phyloP scores from a whole-genome alignment of 345 rosid species.

The Geranium rotundifolium region DNA sequence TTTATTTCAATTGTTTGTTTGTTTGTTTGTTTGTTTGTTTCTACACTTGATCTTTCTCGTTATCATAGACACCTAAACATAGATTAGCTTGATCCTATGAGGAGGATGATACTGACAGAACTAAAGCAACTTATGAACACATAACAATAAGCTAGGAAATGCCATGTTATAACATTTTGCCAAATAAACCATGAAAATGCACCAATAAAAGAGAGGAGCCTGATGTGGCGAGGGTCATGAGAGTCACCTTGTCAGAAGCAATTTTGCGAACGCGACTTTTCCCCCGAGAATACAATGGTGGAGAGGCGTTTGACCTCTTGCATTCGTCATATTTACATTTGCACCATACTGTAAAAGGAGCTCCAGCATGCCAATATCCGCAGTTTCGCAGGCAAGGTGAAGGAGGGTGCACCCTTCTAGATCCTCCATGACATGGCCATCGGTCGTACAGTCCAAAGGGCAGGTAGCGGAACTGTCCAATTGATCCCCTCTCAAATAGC shows the following conservation, averaged over 20 bases:
- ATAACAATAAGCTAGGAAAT: too few relatives aligned
- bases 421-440: conserved; percentile 37
- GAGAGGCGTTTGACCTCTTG: too few relatives aligned
- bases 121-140: too few relatives aligned
- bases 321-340: conserved; percentile 59
- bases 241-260: conserved; percentile 71
- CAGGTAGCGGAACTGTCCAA: conserved; percentile 57
- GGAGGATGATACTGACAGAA: too few relatives aligned
- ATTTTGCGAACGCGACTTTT: conserved; percentile 49
- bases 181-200: background rate
- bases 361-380: conserved; percentile 94
- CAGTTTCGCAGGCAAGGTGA: conserved; percentile 93
- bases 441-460: conserved; percentile 42
- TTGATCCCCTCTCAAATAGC: conserved; percentile 47
- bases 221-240: background rate
- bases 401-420: conserved; percentile 73
- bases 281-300: conserved; percentile 57
- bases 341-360: conserved; percentile 94
- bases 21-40: too few relatives aligned
- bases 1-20: too few relatives aligned
- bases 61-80: too few relatives aligned
- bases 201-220: background rate
- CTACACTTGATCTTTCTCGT: too few relatives aligned
- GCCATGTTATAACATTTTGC: too few relatives aligned
- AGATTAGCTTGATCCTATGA: too few relatives aligned